Evolutionary conservation across 2,329 filamentous ascomycete species (phyloP), one percentile per base, ranked within the genome.

Genomic region (Pyrenophora graminea): DNA sequence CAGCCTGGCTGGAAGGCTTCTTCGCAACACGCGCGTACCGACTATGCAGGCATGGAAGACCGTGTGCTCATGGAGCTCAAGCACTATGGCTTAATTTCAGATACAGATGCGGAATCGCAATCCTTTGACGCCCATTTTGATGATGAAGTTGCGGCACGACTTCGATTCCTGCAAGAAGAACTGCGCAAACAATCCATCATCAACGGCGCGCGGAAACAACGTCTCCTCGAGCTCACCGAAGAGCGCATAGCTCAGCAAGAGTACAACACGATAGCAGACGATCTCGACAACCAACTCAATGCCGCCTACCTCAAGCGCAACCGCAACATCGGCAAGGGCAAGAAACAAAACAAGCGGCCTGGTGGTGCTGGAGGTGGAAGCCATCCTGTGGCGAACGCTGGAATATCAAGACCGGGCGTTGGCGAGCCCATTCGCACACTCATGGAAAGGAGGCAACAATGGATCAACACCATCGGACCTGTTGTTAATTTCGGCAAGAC

Each of bases 181-280:
- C 82, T 99, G 2, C 88, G 90, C 60, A 86, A 91, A 52, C 88
- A 94, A 69, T 89, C 89, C 71, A 85, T 96, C 48, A 79, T 89
- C 73, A 99, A 99, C 71, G 93, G 92, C 33, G 91, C 93, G 4
- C 88, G 91, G 56, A 97, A 97, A 75, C 82, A 90, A 6, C 85
- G 92, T 2, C 80, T 99, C 9, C 85, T 90, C 1, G 92, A 97
- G 32, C 82, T 97, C 23, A 90, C 94, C 6, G 89, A 91, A 63
- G 92, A 96, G 71, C 87, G 91, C 59, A 93, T 99, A 85, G 94
- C 94, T 0, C 87, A 94, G 76, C 94, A 99, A 70, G 94, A 99
- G 72, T 99, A 96, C 78, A 89, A 88, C 72, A 97, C 91, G 48
- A 99, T 99, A 63, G 87, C 95, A 43, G 94, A 99, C 70, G 94